phyloP scores from a whole-genome alignment of 1,284 basidiomycete species.

The Kalmanozyma brasiliensis region DNA sequence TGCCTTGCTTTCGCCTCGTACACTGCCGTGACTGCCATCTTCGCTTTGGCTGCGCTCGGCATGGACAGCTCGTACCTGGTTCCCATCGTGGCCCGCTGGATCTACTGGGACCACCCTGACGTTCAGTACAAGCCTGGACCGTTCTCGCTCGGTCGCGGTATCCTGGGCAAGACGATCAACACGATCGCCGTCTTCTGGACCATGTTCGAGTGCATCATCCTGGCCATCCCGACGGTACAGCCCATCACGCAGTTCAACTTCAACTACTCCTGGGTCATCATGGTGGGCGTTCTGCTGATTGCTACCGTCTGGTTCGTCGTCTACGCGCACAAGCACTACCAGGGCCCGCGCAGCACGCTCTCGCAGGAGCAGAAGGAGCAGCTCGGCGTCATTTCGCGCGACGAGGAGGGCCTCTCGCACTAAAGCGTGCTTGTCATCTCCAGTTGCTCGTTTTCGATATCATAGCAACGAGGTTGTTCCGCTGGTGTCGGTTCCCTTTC shows the following conservation, averaged over 20 bases:
- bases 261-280: conserved; percentile 67
- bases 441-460: background rate
- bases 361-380: conserved; percentile 53
- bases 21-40: conserved; percentile 63
- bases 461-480: too few species aligned
- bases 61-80: conserved; percentile 76
- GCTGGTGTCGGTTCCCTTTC: too few species aligned
- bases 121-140: conserved; percentile 85
- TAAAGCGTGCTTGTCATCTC: conserved; percentile 1
- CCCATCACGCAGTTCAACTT: conserved; percentile 50
- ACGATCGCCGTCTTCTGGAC: conserved; percentile 74
- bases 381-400: conserved; percentile 54
- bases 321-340: conserved; percentile 70
- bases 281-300: conserved; percentile 68
- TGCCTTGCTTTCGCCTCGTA: conserved; percentile 60
- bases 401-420: conserved; percentile 44
- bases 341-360: conserved; percentile 68
- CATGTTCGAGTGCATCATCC: conserved; percentile 65
- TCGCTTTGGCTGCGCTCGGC: conserved; percentile 75
- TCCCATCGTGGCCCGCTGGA: conserved; percentile 72
- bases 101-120: conserved; percentile 82
- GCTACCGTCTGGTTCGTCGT: conserved; percentile 69
- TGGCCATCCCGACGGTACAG: conserved; percentile 53
- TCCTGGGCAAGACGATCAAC: conserved; percentile 76
- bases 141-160: conserved; percentile 82